Percentiles rank a stretch among this genome's conserved stretches.
Evolutionary conservation across 2,329 filamentous ascomycete species (phyloP).

Genomic region (Aspergillus uvarum): DNA sequence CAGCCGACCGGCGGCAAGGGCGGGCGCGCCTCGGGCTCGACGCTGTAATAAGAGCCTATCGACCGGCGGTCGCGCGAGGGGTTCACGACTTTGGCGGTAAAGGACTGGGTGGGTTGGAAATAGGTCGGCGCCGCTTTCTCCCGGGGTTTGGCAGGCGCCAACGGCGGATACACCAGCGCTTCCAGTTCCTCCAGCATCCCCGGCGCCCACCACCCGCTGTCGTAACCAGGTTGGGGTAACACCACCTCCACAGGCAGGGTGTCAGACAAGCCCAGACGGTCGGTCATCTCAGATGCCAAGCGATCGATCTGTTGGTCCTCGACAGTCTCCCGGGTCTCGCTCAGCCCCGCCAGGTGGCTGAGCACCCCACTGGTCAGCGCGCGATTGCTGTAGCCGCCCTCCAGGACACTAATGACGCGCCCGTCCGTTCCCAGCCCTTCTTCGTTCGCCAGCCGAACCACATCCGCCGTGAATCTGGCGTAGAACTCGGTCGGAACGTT

Average conservation of each 20-base stretch:
- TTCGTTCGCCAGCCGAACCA: conserved; percentile 78
- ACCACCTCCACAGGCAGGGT: conserved; percentile 4
- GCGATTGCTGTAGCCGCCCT: conserved; percentile 93
- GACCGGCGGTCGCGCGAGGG: conserved; percentile 57
- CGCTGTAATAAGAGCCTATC: conserved; percentile 47
- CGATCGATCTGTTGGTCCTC: conserved; percentile 35
- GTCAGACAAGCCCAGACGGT: conserved; percentile 33
- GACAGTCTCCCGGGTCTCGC: conserved; percentile 42
- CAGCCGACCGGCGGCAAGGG: conserved; percentile 73
- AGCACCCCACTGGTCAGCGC: conserved; percentile 84
- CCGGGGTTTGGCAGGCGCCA: conserved; percentile 56
- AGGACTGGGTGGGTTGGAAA: conserved; percentile 84
- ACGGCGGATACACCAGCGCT: conserved; percentile 52
- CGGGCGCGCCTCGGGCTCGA: conserved; percentile 57
- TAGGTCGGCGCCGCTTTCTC: conserved; percentile 67
- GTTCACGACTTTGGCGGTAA: conserved; percentile 73
- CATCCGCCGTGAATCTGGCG: conserved; percentile 81
- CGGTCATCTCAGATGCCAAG: conserved; percentile 60
- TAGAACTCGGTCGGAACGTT: conserved; percentile 98
- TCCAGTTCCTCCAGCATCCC: conserved; percentile 70
- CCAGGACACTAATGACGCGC: conserved; percentile 85
- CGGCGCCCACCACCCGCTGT: conserved; percentile 70
- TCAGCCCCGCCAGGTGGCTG: conserved; percentile 82
- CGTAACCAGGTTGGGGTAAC: conserved; percentile 49
- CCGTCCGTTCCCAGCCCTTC: conserved; percentile 75